Base-by-base conservation (phyloP, 2,329 filamentous ascomycete species). In the Cladosporium austrohemisphaericum region DNA sequence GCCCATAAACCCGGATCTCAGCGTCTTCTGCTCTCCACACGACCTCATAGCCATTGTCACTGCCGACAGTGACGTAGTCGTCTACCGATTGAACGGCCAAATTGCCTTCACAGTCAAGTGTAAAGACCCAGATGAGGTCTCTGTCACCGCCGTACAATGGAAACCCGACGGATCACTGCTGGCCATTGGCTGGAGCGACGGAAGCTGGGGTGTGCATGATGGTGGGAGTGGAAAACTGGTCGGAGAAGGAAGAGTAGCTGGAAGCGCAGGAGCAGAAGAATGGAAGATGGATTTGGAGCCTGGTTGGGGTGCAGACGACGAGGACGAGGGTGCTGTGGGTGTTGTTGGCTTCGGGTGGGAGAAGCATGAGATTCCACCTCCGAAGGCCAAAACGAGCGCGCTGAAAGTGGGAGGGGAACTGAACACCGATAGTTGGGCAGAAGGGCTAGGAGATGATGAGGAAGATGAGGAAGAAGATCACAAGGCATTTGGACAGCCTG, bases 111-210 rank as follows among this genome's bases (percentile, higher is more conserved):
- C 76, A 0, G 55, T 75, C 20, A 71, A 70, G 46, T 63, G 69
- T 40, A 71, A 69, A 55, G 64, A 59, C 33, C 62, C 65, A 22
- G 59, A 60, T 14, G 40, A 44, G 9, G 52, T 45, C 5, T 32
- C 40, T 2, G 64, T 75, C 10, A 65, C 67, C 28, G 62, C 63
- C 31, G 55, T 75, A 32, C 62, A 66, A 29, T 76, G 74, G 74
- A 73, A 74, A 53, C 69, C 68, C 28, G 73, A 75, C 51, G 73
- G 69, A 54, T 60, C 35, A 59, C 68, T 57, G 33, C 77, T 96
- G 48, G 89, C 89, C 11, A 81, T 93, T 11, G 88, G 83, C 37
- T 95, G 88, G 83, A 88, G 80, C 57, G 88, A 95, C 71, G 86
- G 87, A 22, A 79, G 80, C 5, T 65, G 56, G 37, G 55, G 60